phyloP scores from a whole-genome alignment of 2,329 filamentous ascomycete species.

The Alternaria sp. region DNA sequence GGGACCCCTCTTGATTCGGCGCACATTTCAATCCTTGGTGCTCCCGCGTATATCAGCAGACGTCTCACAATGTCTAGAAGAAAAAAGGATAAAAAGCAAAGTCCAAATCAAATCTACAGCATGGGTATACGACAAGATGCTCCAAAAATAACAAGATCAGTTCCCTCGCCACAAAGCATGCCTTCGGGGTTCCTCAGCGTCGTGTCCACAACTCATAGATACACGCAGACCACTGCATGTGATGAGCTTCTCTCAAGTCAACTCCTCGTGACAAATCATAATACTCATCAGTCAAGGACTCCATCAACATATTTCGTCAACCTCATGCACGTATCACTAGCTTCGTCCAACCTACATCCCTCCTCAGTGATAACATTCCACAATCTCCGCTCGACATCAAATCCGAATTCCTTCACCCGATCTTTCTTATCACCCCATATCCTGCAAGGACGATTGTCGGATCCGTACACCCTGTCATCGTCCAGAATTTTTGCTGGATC shows the following conservation, averaged over 20 bases:
- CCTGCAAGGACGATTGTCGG: slow-evolving; percentile 21
- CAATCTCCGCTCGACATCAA: slow-evolving; percentile 35
- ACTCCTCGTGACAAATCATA: slow-evolving; percentile 12
- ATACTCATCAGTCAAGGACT: slow-evolving; percentile 29
- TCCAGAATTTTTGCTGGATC: slow-evolving; percentile 25
- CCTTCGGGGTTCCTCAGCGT: background rate
- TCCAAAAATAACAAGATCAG: background rate
- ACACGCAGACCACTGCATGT: background rate
- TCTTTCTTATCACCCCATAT: slow-evolving; percentile 32
- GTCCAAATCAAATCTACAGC: background rate
- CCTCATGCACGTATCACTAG: slow-evolving; percentile 21
- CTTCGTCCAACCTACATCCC: slow-evolving; percentile 27
- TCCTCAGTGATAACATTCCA: slow-evolving; percentile 36
- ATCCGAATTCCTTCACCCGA: slow-evolving; percentile 28
- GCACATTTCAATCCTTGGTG: background rate
- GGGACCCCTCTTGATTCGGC: background rate
- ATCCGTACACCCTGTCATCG: slow-evolving; percentile 14
- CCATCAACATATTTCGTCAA: slow-evolving; percentile 21
- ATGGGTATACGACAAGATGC: slow-evolving; percentile 1
- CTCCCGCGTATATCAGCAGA: background rate
- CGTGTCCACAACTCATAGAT: background rate
- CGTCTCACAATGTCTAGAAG: background rate
- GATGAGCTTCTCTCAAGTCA: background rate
- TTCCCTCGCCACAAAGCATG: background rate
- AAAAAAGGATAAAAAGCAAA: background rate